A percentile compares a stretch with the other conserved stretches of the same genome.
phyloP scores from a whole-genome alignment of 257 asterid genomes.

The Fraxinus excelsior region DNA sequence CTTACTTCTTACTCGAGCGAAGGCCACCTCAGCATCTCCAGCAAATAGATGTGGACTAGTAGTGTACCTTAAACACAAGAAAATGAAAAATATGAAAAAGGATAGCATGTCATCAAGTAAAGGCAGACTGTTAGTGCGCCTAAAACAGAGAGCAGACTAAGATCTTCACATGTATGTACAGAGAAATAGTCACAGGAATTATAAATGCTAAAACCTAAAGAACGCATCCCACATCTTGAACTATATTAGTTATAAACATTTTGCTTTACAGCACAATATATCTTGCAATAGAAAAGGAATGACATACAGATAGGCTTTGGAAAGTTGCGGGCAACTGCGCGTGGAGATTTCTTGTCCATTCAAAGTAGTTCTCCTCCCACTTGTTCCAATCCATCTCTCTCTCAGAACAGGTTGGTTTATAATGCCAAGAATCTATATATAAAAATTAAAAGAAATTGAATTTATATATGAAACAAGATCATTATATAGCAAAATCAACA shows the following conservation, averaged over 20 bases:
- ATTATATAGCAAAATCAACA: slow-evolving; percentile 9
- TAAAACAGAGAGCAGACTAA: slow-evolving; percentile 15
- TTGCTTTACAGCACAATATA: neutral
- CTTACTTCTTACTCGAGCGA: slow-evolving; percentile 81
- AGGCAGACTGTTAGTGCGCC: neutral
- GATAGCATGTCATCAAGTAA: neutral
- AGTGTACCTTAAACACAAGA: slow-evolving; percentile 63
- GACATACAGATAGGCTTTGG: slow-evolving; percentile 83
- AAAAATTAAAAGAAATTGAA: slow-evolving; percentile 7
- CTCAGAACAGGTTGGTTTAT: slow-evolving; percentile 91
- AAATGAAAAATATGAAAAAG: neutral
- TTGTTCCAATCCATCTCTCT: slow-evolving; percentile 92
- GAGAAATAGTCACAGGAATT: slow-evolving; percentile 8
- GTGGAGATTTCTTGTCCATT: slow-evolving; percentile 77
- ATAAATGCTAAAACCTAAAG: neutral
- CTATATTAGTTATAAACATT: neutral
- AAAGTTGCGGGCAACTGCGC: slow-evolving; percentile 75
- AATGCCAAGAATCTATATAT: slow-evolving; percentile 77
- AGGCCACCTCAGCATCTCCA: slow-evolving; percentile 84
- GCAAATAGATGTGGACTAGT: slow-evolving; percentile 96
- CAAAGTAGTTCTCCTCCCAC: slow-evolving; percentile 70
- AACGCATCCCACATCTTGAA: neutral
- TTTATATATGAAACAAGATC: neutral
- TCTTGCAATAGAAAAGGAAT: slow-evolving; percentile 4
- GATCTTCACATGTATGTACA: slow-evolving; percentile 23